phyloP scores from a whole-genome alignment of 257 asterid species.

The Primulina huaijiensis region DNA sequence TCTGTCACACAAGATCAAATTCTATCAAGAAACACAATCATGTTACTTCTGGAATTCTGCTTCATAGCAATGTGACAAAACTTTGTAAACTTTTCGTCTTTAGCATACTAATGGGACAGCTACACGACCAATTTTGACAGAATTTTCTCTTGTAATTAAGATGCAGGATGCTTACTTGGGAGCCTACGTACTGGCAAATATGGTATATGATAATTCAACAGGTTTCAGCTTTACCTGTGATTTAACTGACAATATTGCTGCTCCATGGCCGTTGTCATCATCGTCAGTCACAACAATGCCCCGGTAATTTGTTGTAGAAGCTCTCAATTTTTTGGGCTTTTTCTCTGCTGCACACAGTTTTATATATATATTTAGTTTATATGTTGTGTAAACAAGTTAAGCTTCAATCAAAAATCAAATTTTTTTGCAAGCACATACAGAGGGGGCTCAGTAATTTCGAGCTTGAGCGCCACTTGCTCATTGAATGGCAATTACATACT shows the following conservation, averaged over 20 bases:
- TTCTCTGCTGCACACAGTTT: neutral
- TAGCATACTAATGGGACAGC: neutral
- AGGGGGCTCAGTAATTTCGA: neutral
- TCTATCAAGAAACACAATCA: neutral
- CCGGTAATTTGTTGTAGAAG: slow-evolving; percentile 51
- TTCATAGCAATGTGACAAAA: neutral
- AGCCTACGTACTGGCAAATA: slow-evolving; percentile 85
- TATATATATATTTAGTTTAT: neutral
- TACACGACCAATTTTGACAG: neutral
- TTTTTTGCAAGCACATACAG: neutral
- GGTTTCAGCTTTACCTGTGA: slow-evolving; percentile 95
- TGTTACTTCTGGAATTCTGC: neutral
- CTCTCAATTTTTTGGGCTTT: neutral
- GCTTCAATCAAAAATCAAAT: neutral
- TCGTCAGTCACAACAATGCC: slow-evolving; percentile 66
- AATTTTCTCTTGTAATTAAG: slow-evolving; percentile 7
- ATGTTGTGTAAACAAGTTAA: neutral
- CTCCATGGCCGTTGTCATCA: slow-evolving; percentile 99
- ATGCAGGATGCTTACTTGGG: slow-evolving; percentile 80
- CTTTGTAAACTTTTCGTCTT: neutral
- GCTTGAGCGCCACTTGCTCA: neutral
- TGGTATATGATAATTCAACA: slow-evolving; percentile 74
- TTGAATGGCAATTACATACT: too few species aligned
- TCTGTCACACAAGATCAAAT: neutral
- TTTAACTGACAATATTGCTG: slow-evolving; percentile 83